These are phyloP conservation scores for Malus hybrid DNA, from an alignment of 331 rosid species.

Conservation along the genomic window DNA sequence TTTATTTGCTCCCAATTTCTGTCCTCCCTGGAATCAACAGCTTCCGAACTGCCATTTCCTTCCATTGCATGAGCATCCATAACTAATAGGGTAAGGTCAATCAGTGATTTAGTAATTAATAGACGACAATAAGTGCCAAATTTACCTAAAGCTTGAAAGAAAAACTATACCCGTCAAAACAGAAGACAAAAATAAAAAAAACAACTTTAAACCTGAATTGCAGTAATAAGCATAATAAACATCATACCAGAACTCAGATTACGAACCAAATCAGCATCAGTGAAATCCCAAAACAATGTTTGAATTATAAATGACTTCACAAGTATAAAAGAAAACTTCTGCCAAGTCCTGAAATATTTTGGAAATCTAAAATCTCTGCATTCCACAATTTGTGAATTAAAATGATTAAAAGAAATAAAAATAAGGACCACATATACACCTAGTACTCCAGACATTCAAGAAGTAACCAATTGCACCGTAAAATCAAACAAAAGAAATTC, in stretches of 20 bases:
- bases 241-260: background rate
- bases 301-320: background rate
- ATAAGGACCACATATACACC: too few relatives aligned
- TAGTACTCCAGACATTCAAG: background rate
- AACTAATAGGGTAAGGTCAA: conserved; percentile 21
- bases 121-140: background rate
- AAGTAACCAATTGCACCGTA: background rate
- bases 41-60: conserved; percentile 67
- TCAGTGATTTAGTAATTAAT: background rate
- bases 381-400: background rate
- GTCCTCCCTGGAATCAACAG: conserved; percentile 45
- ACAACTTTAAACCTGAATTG: too few relatives aligned
- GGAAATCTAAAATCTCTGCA: background rate
- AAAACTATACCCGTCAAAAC: background rate
- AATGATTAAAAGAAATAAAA: background rate
- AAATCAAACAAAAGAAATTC: background rate
- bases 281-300: background rate
- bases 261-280: background rate
- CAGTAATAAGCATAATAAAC: too few relatives aligned
- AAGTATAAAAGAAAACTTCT: background rate
- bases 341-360: background rate
- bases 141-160: background rate
- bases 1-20: conserved; percentile 68
- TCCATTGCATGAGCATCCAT: conserved; percentile 49
- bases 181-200: background rate